Evolutionary conservation across 176 grass and related monocot genomes (phyloP).

Genomic region (Microstegium vimineum): DNA sequence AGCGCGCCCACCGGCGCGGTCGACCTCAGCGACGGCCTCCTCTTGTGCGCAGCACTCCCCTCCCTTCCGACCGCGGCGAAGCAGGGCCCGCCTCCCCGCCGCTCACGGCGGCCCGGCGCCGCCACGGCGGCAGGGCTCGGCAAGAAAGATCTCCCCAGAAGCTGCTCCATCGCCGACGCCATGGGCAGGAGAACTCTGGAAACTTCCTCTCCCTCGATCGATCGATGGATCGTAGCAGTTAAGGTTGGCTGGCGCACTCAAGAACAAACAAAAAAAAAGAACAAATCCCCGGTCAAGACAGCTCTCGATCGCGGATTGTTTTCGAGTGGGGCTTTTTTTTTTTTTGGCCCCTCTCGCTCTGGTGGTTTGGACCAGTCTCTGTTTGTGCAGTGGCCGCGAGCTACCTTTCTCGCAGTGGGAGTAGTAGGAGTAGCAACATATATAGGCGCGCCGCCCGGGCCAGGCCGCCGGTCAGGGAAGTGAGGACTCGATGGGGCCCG

Average conservation of each 20-base stretch:
- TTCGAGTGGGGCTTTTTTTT: background rate
- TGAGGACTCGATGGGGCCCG: background rate
- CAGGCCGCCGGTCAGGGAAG: background rate
- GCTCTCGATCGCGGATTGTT: background rate
- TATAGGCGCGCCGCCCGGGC: constrained; percentile 8
- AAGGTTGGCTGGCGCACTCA: background rate
- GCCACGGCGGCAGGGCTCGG: background rate
- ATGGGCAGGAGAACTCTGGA: background rate
- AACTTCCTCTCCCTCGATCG: background rate
- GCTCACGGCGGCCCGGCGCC: background rate
- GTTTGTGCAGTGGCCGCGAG: background rate
- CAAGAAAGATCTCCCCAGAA: background rate
- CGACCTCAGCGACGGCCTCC: background rate
- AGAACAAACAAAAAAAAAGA: no score
- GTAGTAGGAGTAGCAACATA: background rate
- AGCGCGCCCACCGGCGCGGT: constrained; percentile 33
- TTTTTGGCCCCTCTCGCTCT: background rate
- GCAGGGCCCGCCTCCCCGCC: background rate
- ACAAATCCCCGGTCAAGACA: background rate
- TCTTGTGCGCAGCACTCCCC: background rate
- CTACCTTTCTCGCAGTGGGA: background rate
- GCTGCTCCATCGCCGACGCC: constrained; percentile 32
- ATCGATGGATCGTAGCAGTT: background rate
- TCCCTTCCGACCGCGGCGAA: background rate
- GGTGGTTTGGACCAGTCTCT: background rate